Conservation (phyloP, 2,329 filamentous ascomycete genomes). For the Xylariaceae sp. region DNA sequence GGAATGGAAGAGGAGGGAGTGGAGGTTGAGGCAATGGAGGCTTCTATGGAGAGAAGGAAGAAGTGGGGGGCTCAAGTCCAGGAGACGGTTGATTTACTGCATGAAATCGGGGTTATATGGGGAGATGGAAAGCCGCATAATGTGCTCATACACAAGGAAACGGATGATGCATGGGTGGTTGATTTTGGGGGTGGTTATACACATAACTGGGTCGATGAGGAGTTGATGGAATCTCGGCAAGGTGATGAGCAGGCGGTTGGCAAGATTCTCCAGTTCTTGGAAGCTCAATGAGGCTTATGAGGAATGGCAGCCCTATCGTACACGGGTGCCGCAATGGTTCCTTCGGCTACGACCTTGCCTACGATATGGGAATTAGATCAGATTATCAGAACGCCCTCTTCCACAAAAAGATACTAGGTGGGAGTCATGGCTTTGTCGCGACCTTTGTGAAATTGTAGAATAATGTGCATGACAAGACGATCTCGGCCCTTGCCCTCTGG, state of each 20-base stretch:
- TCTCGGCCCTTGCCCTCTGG: no score
- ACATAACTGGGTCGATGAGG: constrained; percentile 7
- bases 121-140: constrained; percentile 21
- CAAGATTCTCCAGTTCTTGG: constrained; percentile 17
- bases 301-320: constrained; percentile 3
- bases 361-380: constrained; percentile 7
- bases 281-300: no score
- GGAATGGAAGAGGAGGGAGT: constrained; percentile 2
- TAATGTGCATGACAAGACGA: no score
- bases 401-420: constrained; percentile 4
- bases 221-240: constrained; percentile 8
- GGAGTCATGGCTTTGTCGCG: constrained; percentile 7
- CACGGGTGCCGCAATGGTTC: constrained; percentile 9
- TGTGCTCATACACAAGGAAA: constrained; percentile 14
- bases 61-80: constrained; percentile 16
- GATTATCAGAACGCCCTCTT: constrained; percentile 6
- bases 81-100: constrained; percentile 17
- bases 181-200: constrained; percentile 22
- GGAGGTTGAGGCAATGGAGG: constrained; percentile 7
- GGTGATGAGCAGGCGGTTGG: constrained; percentile 14
- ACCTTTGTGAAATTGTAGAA: constrained; percentile 9
- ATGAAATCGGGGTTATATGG: constrained; percentile 18
- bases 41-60: constrained; percentile 1
- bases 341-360: constrained; percentile 5
- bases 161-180: constrained; percentile 20